Base-by-base conservation (phyloP, 768 basidiomycete genomes). In the Nidularia pulvinata region DNA sequence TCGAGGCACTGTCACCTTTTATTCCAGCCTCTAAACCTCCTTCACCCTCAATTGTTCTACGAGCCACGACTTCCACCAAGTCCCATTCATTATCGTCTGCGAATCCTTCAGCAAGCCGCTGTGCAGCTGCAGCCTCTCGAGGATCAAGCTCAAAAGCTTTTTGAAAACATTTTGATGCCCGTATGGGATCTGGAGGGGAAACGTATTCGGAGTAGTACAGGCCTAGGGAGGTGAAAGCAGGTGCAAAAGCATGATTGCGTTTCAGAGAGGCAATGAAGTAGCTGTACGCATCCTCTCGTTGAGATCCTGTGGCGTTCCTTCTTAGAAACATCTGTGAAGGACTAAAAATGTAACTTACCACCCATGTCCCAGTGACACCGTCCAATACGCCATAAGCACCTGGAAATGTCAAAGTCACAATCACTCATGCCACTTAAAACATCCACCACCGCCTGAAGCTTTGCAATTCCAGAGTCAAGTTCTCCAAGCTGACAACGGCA, bases 61-160 rank as follows among this genome's bases (percentile, higher is more conserved):
- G 83, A 2, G 96, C 93, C n/a, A 99, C 87, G 4, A 95, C 86
- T 57, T 98, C 93, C 2, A 97, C 95, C 5, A 97, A 77, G 63
- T 95, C 91, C 97, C 97, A 98, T 64, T 97, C 96, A 50, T 84
- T 80, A 57, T 97, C 91, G 52, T 94, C 86, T 0, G 95, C 94
- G 67, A 98, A 98, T 2, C 91, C 89, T 59, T 89, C 84, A 0
- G 93, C 95, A 3, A 99, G 78, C 53, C 86, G 78, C 50, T 81
- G 78, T 0, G 96, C 97, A 1, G 97, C 94, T 19, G 89, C 84
- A 9, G 80, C 85, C 69, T 99, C 93, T 13, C 89, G 81, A 2
- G 94, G 82, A 70, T 98, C 96, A 5, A 98, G 83, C 67, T 98
- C 97, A 61, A 99, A 98, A 0, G 96, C 97, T 63, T 96, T 98